Conservation (phyloP, 306 rosid species). For the Pyrus bretschneideri region DNA sequence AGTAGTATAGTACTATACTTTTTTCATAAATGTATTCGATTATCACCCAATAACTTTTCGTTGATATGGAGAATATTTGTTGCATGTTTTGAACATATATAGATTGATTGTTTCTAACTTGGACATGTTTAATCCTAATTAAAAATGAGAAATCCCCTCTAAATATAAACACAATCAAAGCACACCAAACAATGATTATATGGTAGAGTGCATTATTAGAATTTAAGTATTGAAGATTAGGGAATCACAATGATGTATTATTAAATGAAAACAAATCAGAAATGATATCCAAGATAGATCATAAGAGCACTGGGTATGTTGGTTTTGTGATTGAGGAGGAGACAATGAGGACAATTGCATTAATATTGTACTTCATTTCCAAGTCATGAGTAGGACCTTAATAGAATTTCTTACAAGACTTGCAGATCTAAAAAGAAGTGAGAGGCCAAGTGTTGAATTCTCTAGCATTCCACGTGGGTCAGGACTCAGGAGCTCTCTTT, state of each 20-base stretch:
- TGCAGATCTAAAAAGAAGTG: background rate
- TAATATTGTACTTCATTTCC: conserved; percentile 48
- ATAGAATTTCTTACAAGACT: background rate
- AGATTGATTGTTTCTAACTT: background rate
- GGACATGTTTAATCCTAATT: background rate
- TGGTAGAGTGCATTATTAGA: background rate
- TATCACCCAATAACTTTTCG: background rate
- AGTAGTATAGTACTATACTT: no score
- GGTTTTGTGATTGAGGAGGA: conserved; percentile 36
- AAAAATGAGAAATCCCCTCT: background rate
- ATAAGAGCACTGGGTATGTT: conserved; percentile 69
- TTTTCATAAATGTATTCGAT: background rate
- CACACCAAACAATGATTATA: background rate
- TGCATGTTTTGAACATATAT: background rate
- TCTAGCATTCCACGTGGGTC: conserved; percentile 41
- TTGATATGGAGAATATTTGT: background rate
- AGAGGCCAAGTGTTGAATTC: conserved; percentile 32
- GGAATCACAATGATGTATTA: conserved; percentile 24
- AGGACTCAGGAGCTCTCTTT: conserved; percentile 32
- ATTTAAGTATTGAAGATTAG: conserved; percentile 19
- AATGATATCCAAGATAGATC: conserved; percentile 62
- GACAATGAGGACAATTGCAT: conserved; percentile 36
- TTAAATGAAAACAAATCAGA: conserved; percentile 34
- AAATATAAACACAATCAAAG: background rate
- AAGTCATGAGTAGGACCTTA: conserved; percentile 41